phyloP scores from a whole-genome alignment of 2,329 filamentous ascomycete species.

The Ustilaginoidea virens region DNA sequence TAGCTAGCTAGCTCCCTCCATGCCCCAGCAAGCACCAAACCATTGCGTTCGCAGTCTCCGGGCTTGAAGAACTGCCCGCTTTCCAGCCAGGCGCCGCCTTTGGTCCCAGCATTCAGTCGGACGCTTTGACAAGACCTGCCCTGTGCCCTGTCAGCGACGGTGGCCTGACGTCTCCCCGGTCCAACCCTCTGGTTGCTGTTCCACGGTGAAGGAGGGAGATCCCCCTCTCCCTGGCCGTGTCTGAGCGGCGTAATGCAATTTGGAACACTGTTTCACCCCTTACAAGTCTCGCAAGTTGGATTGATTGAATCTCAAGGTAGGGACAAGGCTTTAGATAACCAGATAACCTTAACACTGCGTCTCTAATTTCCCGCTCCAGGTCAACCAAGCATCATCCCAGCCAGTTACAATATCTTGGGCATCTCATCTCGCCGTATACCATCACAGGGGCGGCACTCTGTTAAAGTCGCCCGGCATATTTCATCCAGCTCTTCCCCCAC shows the following conservation, averaged over 20 bases:
- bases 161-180: too few species aligned
- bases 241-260: constrained; percentile 6
- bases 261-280: constrained; percentile 5
- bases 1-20: too few species aligned
- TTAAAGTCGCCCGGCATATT: too few species aligned
- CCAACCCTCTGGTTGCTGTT: constrained; percentile 9
- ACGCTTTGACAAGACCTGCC: constrained; percentile 3
- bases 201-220: constrained; percentile 10
- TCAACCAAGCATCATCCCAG: not conserved
- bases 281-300: not conserved
- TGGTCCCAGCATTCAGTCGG: too few species aligned
- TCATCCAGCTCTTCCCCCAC: too few species aligned
- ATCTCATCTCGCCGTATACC: not conserved
- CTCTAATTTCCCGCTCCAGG: constrained; percentile 5
- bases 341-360: constrained; percentile 6
- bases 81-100: too few species aligned
- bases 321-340: constrained; percentile 5
- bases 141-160: constrained; percentile 4
- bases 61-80: too few species aligned
- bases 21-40: too few species aligned
- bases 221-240: constrained; percentile 10
- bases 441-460: too few species aligned
- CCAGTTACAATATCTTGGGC: constrained; percentile 1
- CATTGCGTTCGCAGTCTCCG: too few species aligned
- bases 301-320: constrained; percentile 3